A percentile compares a stretch with the other conserved stretches of the same genome.
These are phyloP conservation scores for Byssoonygena ceratinophila DNA, from an alignment of 2,329 filamentous ascomycete species.

Conservation along the genomic window DNA sequence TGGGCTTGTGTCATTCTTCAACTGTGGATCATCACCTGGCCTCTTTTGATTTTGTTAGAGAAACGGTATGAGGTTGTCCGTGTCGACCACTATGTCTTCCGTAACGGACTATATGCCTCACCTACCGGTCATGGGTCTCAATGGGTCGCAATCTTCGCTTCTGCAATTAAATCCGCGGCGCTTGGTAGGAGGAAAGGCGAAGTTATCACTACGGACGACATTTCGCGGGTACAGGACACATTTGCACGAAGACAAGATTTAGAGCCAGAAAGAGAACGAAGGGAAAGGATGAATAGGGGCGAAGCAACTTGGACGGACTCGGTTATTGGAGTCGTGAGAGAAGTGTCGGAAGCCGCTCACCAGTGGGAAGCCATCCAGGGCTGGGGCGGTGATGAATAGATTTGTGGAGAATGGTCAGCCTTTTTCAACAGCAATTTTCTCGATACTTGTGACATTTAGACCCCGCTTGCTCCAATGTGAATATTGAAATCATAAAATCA, in stretches of 20 bases:
- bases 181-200: slow-evolving; percentile 22
- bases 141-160: slow-evolving; percentile 26
- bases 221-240: neutral
- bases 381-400: slow-evolving; percentile 18
- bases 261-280: slow-evolving; percentile 16
- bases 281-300: slow-evolving; percentile 18
- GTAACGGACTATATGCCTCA: slow-evolving; percentile 14
- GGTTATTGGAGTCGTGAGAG: slow-evolving; percentile 56
- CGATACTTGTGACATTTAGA: too few relatives aligned
- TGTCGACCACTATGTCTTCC: slow-evolving; percentile 26
- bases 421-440: too few relatives aligned
- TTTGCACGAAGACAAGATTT: slow-evolving; percentile 1
- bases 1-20: slow-evolving; percentile 30
- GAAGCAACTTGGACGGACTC: slow-evolving; percentile 45
- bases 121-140: slow-evolving; percentile 21
- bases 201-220: slow-evolving; percentile 18
- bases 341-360: slow-evolving; percentile 50
- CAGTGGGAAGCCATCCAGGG: slow-evolving; percentile 25
- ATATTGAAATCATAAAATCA: too few relatives aligned
- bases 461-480: too few relatives aligned
- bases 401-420: too few relatives aligned
- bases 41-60: slow-evolving; percentile 30
- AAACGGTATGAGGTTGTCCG: slow-evolving; percentile 28
- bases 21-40: slow-evolving; percentile 34
- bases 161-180: slow-evolving; percentile 30